Base-by-base conservation (phyloP, 2,329 filamentous ascomycete genomes). In the Aaosphaeria pasadenensis region DNA sequence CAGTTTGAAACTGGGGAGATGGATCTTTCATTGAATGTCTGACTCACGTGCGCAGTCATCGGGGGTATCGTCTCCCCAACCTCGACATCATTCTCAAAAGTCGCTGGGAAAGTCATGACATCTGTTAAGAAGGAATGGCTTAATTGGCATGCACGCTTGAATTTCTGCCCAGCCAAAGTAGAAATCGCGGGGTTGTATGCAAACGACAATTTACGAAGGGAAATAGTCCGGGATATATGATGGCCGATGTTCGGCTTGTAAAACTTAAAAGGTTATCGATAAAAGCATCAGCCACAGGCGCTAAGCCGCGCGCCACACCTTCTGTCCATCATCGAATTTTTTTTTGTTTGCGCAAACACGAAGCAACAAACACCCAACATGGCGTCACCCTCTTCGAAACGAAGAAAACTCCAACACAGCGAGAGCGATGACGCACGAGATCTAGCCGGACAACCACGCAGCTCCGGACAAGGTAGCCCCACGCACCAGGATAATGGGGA, bases 381-480 rank as follows among this genome's bases (percentile, higher is more conserved):
- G 68, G 61, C 62, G 45, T 58, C 60, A 36, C 68, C 66, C 44
- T 66, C 67, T 36, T 66, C 68, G 5, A 78, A 79, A 57, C 65
- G 75, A 57, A 74, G 76, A 58, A 78, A 77, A 59, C 60, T 78
- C 32, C 73, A 71, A 53, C 69, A 73, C 52, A 62, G 58, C 46
- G 64, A 52, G 49, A 59, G 54, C 40, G 63, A 65, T 48, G 59
- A 47, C 17, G 17, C 17, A 24, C 17, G 17, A 24, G 17, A 24
- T 24, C 17, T 24, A 24, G 17, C 17, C 3, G 17, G 17, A 24
- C 17, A 2, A 3, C 17, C 17, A 24, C 17, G 17, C 3, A 2
- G 17, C 17, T 24, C 17, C 24, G 17, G 44, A 39, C 7, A 46
- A 49, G 33, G 17, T 24, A 3, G 2, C 17, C 17, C 17, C 17